These are phyloP conservation scores for Dendrothele bispora DNA, from an alignment of 768 basidiomycete genomes.

Conservation along the genomic window DNA sequence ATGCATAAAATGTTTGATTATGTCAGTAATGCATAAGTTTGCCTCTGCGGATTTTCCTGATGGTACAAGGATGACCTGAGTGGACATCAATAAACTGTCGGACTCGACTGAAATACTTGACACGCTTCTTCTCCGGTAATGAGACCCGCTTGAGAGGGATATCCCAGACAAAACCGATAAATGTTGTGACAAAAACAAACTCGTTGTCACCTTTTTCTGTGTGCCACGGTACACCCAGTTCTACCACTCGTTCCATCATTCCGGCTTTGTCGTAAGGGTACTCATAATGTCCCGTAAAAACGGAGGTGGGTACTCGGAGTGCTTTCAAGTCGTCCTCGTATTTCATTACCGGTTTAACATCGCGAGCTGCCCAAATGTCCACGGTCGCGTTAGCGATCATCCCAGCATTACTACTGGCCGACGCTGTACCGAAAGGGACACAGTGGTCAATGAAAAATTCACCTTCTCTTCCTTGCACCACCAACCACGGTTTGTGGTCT, in stretches of 20 bases:
- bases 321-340: constrained; percentile 24
- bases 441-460: constrained; percentile 31
- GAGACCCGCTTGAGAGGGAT: constrained; percentile 20
- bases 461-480: constrained; percentile 19
- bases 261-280: constrained; percentile 21
- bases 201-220: constrained; percentile 20
- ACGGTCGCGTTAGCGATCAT: constrained; percentile 25
- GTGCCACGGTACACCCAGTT: constrained; percentile 28
- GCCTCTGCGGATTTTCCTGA: too few species aligned
- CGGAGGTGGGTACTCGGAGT: constrained; percentile 18
- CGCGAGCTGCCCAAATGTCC: constrained; percentile 25
- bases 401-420: constrained; percentile 30
- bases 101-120: constrained; percentile 24
- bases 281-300: constrained; percentile 1
- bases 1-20: too few species aligned
- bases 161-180: constrained; percentile 36
- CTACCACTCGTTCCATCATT: constrained; percentile 11
- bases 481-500: constrained; percentile 32
- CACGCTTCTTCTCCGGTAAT: constrained; percentile 27
- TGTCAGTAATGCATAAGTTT: too few species aligned
- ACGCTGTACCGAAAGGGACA: constrained; percentile 26
- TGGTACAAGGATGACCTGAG: too few species aligned
- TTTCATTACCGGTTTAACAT: constrained; percentile 17
- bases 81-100: constrained; percentile 12
- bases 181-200: constrained; percentile 21